Percentiles rank a stretch among this genome's conserved stretches.
These are phyloP conservation scores for Teunomyces pallodes DNA, from an alignment of 805 yeast genomes.

Conservation along the genomic window DNA sequence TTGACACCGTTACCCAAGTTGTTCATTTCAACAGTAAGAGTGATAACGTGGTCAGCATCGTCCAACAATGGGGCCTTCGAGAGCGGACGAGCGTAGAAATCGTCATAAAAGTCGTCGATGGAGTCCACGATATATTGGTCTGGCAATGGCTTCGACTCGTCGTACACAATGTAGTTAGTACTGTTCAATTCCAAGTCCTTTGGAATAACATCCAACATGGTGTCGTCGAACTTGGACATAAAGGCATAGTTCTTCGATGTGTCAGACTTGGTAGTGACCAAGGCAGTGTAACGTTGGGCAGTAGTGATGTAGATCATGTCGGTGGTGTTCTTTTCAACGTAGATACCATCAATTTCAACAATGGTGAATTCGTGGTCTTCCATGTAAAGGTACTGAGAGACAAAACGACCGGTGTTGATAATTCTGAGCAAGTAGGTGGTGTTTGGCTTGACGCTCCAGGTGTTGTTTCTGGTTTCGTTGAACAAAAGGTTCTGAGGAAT, in stretches of 20 bases:
- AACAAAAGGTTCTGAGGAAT: constrained; percentile 79
- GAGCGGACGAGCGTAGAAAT: constrained; percentile 32
- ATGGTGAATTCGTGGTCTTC: constrained; percentile 86
- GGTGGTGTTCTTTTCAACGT: constrained; percentile 73
- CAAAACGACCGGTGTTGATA: constrained; percentile 86
- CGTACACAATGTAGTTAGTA: constrained; percentile 71
- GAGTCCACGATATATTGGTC: constrained; percentile 37
- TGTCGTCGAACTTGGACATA: constrained; percentile 75
- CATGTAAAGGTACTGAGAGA: constrained; percentile 83
- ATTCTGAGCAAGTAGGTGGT: constrained; percentile 81
- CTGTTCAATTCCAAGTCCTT: constrained; percentile 62
- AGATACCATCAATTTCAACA: constrained; percentile 89
- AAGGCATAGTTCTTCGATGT: constrained; percentile 71
- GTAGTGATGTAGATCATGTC: constrained; percentile 74
- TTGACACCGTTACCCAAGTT: constrained; percentile 83
- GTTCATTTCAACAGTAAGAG: constrained; percentile 78
- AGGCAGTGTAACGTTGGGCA: constrained; percentile 88
- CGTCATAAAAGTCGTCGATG: constrained; percentile 47
- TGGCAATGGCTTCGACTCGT: constrained; percentile 43
- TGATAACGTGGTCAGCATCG: constrained; percentile 67
- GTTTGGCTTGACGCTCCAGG: constrained; percentile 80
- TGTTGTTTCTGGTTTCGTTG: constrained; percentile 75
- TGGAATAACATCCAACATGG: constrained; percentile 79
- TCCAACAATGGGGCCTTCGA: constrained; percentile 44
- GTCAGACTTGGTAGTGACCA: constrained; percentile 68